Base-by-base conservation (phyloP, 441 rosid species). In the Theobroma grandiflorum region DNA sequence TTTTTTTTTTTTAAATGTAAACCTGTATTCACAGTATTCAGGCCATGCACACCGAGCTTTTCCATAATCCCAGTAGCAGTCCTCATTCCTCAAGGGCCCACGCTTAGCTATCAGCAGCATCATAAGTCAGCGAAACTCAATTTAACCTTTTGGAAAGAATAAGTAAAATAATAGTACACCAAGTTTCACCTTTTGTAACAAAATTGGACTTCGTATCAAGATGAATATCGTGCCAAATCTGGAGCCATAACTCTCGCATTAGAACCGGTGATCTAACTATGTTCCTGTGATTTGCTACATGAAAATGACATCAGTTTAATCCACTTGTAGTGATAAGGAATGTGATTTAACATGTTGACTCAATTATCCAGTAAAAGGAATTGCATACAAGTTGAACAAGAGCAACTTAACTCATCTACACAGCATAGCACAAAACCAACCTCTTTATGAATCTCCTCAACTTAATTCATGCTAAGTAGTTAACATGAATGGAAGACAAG, bases 211-310 rank as follows among this genome's bases (percentile, higher is more conserved):
- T 85, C 52, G 89, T 85, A 80, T 86, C 87, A 42, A 92, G 92
- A 82, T 88, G 91, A 81, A 92, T 89, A 83, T 95, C 97, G 78
- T 97, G 99, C 98, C 98, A 97, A 93, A 95, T 93, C 83, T 97
- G 97, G 84, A 97, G 99, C 99, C 99, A 97, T 86, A 97, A 84
- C 88, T 95, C 98, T 80, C 99, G 90, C 99, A 97, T 97, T 68
- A 97, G 87, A 82, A 85, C 95, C 33, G 97, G 94, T 47, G 97
- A 90, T 86, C 95, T 90, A 72, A 97, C 98, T 10, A 97, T 95
- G 85, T 94, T 93, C 95, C 98, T 88, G 91, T 95, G 99, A 87
- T 91, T 95, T 78, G 98, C 99, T 97, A 89, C 93, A 91, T 72
- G 63, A 83, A 78, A 79, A 82, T 49, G 74, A 38, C 45, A 76